Conservation (phyloP, 2,329 filamentous ascomycete species). For the Botryotinia narcissicola region DNA sequence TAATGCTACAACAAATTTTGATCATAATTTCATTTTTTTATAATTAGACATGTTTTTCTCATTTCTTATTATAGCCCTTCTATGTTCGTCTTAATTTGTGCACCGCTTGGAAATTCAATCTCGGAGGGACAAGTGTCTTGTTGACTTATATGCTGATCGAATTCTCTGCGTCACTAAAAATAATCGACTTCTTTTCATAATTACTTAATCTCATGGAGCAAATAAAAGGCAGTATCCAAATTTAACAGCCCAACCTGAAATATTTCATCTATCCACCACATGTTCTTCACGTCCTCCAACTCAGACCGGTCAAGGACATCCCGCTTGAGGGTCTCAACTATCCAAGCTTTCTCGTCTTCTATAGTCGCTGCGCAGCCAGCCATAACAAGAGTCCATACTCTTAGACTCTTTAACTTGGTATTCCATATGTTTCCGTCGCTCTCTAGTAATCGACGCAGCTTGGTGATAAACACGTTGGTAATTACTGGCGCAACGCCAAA, state of each 20-base stretch:
- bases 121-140: accelerated
- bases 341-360: not conserved
- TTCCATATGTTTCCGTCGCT: not conserved
- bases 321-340: not conserved
- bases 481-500: not conserved
- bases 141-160: too few species aligned
- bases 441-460: not conserved
- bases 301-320: not conserved
- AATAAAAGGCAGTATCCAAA: not conserved
- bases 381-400: conserved; percentile 1
- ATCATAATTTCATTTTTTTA: too few species aligned
- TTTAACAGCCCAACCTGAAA: not conserved
- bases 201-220: not conserved
- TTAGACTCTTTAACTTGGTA: not conserved
- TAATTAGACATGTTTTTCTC: too few species aligned
- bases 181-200: not conserved
- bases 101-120: not conserved
- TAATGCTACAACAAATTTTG: not conserved
- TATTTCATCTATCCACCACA: conserved; percentile 12
- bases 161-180: not conserved
- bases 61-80: too few species aligned
- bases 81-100: not conserved
- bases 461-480: not conserved
- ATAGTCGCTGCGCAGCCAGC: not conserved
- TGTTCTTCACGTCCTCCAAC: not conserved